Base-by-base conservation (phyloP, 106 monocot species). In the Platanthera zijinensis region DNA sequence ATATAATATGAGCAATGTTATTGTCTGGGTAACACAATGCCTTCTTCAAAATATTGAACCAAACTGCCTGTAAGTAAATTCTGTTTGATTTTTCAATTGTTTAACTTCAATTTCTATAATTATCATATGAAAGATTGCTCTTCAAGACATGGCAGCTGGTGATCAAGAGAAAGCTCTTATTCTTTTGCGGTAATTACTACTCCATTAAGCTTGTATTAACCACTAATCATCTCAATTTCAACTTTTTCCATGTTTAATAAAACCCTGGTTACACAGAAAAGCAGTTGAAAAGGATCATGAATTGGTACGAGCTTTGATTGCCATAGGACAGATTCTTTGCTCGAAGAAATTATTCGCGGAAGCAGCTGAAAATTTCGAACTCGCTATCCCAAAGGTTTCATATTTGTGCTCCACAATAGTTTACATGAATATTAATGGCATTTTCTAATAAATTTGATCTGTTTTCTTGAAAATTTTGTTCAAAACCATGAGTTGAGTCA, bases 231-330 rank as follows among this genome's bases (percentile, higher is more conserved):
- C 77, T 61, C 52, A 9, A n/a, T 48, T 48, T 39, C 64, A n/a
- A 19, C 59, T 47, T 62, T 28, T 66, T 66, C 66, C 32, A 10
- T 30, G 15, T 39, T 52, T 22, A 46, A 74, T 7, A 66, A 66
- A 66, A 66, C 32, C 25, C 57, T 84, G 10, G 61, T 49, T 48
- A 6, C 25, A 57, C 82, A 99, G 97, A 74, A 69, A 84, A 48
- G 86, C 94, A 79, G 85, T 76, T n/a, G 84, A 89, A 47, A 94
- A 88, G 74, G 86, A 99, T 78, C 88, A 91, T 57, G 89, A 85
- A 46, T 77, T 88, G 15, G 84, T 87, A 49, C 86, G 75, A 80
- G 97, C 85, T 50, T 83, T 88, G 69, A 79, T 99, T 83, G 94
- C 89, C 51, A 84, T 92, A 74, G 91, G 94, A 22, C 87, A 99